Evolutionary conservation across 1,284 basidiomycete genomes (phyloP), one percentile per base, ranked within the genome.

Genomic region (Ustilago shanxiensis): DNA sequence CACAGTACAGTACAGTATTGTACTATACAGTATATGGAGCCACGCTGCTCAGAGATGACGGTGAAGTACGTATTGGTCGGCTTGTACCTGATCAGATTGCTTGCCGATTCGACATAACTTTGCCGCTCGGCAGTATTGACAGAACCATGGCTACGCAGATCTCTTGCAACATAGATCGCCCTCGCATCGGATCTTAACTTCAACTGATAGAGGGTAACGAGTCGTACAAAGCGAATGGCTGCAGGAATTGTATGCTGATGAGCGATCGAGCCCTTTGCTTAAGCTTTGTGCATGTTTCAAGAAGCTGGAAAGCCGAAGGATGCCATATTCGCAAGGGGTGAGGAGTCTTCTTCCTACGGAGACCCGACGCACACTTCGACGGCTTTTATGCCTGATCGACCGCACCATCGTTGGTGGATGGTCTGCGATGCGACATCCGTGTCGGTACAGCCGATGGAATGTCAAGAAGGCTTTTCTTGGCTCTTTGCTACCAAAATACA

Each of bases 261-360:
- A 18, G 49, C 49, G 16, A 14, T 16, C n/a, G 45, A 49, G 22
- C 7, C 45, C 24, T 49, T 50, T n/a, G 49, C 24, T 18, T 8
- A 52, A 52, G 28, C 50, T 28, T 26, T 26, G 45, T 13, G 24
- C 2, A 28, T 4, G 41, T 44, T 14, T n/a, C 41, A 16, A 37
- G 14, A 14, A 14, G n/a, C 41, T 14, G 14, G 18, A 33, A 20
- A 44, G 18, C 6, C 6, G 41, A 44, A 44, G 18, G 6, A 44
- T 4, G 41, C 41, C n/a, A n/a, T 44, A 10, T 20, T 20, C 10
- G 20, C 41, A 8, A 49, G n/a, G 9, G 5, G 6, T 11, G 13
- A 50, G 58, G 11, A 37, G 41, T 35, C 52, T 67, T 54, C 63
- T 53, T 53, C 53, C 65, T 45, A 37, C 59, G 60, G 60, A 60